Evolutionary conservation across 75 land plant genomes (phyloP).

Genomic region (Sequoiadendron giganteum): DNA sequence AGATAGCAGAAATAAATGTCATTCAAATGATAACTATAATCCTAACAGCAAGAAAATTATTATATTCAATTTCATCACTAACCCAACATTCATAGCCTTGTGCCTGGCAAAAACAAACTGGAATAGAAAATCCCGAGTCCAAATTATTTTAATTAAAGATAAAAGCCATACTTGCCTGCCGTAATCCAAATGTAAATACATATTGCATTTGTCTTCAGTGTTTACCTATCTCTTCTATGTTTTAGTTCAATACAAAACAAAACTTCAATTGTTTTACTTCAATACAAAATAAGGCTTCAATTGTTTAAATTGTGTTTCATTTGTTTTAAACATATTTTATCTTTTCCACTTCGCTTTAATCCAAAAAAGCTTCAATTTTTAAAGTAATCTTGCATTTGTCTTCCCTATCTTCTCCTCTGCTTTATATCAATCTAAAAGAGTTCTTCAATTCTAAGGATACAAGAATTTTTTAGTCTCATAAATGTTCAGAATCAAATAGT

Average conservation of each 20-base stretch:
- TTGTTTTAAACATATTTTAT: background rate
- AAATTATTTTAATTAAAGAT: background rate
- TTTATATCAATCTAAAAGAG: background rate
- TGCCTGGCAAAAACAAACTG: background rate
- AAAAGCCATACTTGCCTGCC: background rate
- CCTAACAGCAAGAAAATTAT: background rate
- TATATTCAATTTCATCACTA: background rate
- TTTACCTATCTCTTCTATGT: background rate
- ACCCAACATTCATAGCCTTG: background rate
- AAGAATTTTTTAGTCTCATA: background rate
- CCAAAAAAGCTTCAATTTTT: background rate
- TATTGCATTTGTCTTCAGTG: background rate
- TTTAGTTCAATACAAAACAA: too few species aligned
- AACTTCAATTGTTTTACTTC: background rate
- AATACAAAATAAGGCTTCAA: background rate
- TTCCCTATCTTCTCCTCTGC: background rate
- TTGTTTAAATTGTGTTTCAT: background rate
- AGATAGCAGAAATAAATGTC: background rate
- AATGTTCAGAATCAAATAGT: too few species aligned
- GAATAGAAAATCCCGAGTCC: background rate
- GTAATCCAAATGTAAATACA: background rate
- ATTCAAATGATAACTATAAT: background rate
- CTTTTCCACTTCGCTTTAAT: background rate
- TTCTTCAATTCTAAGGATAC: too few species aligned
- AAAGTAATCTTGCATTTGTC: background rate